Base-by-base conservation (phyloP, 495 filamentous ascomycete genomes). In the Achaetomiella virescens region DNA sequence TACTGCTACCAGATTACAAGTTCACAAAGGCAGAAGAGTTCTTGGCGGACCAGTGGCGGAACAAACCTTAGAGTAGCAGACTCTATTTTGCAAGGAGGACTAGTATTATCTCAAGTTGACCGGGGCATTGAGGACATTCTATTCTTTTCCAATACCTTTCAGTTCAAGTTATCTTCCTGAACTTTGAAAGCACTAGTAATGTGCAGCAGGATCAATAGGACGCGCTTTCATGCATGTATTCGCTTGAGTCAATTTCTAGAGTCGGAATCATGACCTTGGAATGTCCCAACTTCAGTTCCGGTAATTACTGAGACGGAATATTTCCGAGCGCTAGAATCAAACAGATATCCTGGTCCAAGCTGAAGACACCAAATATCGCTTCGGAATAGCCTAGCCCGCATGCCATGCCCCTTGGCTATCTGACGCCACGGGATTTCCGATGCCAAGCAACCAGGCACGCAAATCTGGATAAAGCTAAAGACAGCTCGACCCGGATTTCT, bases 1-100 rank as follows among this genome's bases (percentile, higher is more conserved):
- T 65, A 22, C 52, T 83, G 21, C 59, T 84, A 22, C 77, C 80
- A 1, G 74, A 80, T 17, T 80, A 76, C 51, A 55, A 78, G 61
- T 79, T 83, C 51, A 75, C 70, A 15, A 14, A 61, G 20, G 57
- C 68, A 6, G 75, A 79, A 57, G 70, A 73, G 0, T 84, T 83
- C 47, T 57, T 84, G 18, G 50, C 59, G 0, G 56, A 74, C 46
- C 68, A 64, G 0, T 84, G 81, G 81, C 40, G 53, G 0, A 75
- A 68, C 6, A 77, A 76, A 46, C 53, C 62, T 7, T 61, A 52
- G 9, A 9, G 27, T 31, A 9, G 27, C 9, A 5, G 27, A 31
- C 5, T 4, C 4, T 5, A 31, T 4, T 4, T 31, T 8, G 36
- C 29, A 18, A 37, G 31, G 27, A 14, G 29, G 6, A 14, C 36